Percentiles rank a stretch among this genome's conserved stretches.
Conservation (phyloP, 768 basidiomycete species). For the Phanerochaete carnosa region DNA sequence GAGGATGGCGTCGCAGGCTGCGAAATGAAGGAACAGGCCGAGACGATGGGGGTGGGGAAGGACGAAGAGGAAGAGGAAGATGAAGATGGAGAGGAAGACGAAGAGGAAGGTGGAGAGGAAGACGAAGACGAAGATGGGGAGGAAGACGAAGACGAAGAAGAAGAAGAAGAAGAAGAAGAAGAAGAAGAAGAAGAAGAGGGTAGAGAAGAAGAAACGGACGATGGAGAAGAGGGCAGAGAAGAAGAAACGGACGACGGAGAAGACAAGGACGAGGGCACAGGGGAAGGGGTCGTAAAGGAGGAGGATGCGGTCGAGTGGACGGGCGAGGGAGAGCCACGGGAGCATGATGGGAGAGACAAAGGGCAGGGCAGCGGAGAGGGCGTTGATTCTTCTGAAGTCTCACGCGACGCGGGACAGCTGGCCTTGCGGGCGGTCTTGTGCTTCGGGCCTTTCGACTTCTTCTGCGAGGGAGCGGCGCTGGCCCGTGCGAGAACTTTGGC, state of each 20-base stretch:
- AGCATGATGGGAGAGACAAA: not conserved
- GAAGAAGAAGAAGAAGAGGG: no score
- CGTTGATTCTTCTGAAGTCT: not conserved
- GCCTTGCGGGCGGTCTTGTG: not conserved
- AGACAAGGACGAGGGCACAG: not conserved
- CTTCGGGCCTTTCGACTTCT: not conserved
- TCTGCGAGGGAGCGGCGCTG: not conserved
- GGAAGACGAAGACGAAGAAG: no score
- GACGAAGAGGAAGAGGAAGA: not conserved
- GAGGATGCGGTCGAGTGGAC: no score
- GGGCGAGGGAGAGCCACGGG: not conserved
- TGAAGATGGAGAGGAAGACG: not conserved
- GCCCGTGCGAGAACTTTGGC: no score
- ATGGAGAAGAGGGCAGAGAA: not conserved
- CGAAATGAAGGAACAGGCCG: not conserved
- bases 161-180: no score
- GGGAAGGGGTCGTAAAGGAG: not conserved
- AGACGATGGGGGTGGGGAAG: not conserved
- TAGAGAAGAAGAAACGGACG: no score
- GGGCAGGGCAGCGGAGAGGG: not conserved
- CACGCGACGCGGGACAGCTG: not conserved
- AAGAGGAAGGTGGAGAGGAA: no score
- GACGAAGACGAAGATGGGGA: no score
- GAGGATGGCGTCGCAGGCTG: no score
- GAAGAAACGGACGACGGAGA: not conserved